phyloP scores from a whole-genome alignment of 495 filamentous ascomycete genomes.

The Penicillium odoratum region DNA sequence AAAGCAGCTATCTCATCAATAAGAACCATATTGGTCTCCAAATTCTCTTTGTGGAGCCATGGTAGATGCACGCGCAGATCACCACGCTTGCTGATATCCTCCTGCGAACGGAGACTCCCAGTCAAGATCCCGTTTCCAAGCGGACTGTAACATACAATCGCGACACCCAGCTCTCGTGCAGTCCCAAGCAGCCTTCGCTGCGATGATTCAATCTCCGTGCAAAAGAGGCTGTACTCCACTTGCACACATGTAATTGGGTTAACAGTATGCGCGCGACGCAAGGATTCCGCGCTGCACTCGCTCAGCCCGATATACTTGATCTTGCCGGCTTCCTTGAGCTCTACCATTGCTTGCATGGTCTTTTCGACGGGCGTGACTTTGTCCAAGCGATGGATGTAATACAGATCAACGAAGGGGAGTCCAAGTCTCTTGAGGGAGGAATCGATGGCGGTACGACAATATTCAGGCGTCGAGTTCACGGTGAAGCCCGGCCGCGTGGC shows the following conservation, averaged over 20 bases:
- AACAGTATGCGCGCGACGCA: slow-evolving; percentile 61
- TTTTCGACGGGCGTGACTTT: slow-evolving; percentile 59
- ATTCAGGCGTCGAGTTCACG: slow-evolving; percentile 53
- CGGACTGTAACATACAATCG: slow-evolving; percentile 61
- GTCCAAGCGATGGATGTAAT: slow-evolving; percentile 54
- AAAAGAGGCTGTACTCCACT: slow-evolving; percentile 63
- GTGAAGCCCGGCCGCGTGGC: slow-evolving; percentile 14
- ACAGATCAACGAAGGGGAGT: slow-evolving; percentile 58
- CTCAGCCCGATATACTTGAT: slow-evolving; percentile 60
- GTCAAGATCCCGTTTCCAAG: slow-evolving; percentile 60
- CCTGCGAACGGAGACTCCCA: slow-evolving; percentile 41
- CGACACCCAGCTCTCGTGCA: slow-evolving; percentile 62
- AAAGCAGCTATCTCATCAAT: slow-evolving; percentile 43
- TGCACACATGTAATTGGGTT: slow-evolving; percentile 64
- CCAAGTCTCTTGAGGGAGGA: slow-evolving; percentile 53
- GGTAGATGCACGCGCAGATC: slow-evolving; percentile 43
- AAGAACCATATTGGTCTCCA: slow-evolving; percentile 50
- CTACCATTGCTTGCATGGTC: slow-evolving; percentile 53
- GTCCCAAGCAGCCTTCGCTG: slow-evolving; percentile 52
- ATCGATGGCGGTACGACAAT: slow-evolving; percentile 50
- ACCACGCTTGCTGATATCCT: slow-evolving; percentile 45
- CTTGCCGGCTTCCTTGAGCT: slow-evolving; percentile 55
- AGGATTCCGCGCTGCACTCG: slow-evolving; percentile 56
- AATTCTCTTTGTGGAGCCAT: slow-evolving; percentile 52
- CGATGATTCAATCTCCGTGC: slow-evolving; percentile 56